Conservation (phyloP, 768 basidiomycete genomes). For the Pleurotus ostreatus region DNA sequence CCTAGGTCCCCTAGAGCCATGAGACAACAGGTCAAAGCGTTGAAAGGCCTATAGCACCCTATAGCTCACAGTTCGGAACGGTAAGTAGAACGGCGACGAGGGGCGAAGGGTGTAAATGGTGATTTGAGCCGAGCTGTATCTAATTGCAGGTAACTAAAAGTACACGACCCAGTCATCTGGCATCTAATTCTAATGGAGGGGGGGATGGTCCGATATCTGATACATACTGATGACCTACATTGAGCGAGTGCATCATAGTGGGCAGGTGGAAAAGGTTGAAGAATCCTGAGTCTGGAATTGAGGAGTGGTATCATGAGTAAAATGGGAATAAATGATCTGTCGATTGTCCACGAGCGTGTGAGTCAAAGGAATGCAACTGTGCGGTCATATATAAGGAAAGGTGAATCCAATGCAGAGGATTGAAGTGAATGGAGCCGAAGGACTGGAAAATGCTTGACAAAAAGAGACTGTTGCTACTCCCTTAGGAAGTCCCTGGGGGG, state of each 20-base stretch:
- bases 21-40: no score
- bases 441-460: neutral
- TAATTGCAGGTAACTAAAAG: no score
- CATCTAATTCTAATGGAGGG: neutral
- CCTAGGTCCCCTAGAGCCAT: no score
- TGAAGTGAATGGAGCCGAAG: neutral
- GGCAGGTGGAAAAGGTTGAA: neutral
- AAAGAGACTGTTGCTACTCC: neutral
- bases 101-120: no score
- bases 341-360: constrained; percentile 6
- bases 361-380: neutral
- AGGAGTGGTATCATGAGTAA: constrained; percentile 6
- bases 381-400: neutral
- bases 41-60: no score
- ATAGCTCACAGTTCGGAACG: no score
- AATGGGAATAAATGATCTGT: constrained; percentile 9
- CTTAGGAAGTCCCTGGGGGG: constrained; percentile 1
- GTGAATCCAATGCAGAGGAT: neutral
- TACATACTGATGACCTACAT: neutral
- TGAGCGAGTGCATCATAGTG: neutral
- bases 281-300: neutral
- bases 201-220: neutral
- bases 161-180: neutral
- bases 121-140: no score
- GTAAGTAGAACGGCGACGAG: no score